Base-by-base conservation (phyloP, 1,284 basidiomycete genomes). In the Wallemia mellicola region DNA sequence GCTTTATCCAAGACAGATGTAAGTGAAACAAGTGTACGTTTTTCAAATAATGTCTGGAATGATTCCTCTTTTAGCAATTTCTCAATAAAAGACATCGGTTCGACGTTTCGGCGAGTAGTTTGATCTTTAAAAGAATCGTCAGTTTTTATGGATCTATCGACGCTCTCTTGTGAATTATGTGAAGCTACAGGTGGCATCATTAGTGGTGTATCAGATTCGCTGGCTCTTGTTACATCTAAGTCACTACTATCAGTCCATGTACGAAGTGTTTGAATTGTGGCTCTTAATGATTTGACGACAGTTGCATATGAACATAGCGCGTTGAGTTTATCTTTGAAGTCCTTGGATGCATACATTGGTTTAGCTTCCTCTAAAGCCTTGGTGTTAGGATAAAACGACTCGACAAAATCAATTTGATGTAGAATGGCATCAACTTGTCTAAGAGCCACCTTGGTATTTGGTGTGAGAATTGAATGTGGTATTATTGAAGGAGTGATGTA, bases 51-150 rank as follows among this genome's bases (percentile, higher is more conserved):
- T 59, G 83, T 77, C 69, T 94, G 84, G 65, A 96, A 80, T 19
- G 83, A 84, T 66, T 95, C 92, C 70, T 98, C 94, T 69, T 96
- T 96, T 62, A 96, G 77, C 48, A 98, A 75, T 33, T 88, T 80
- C 69, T 98, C 94, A 30, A 96, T 82, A 68, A 98, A 98, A 65
- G 79, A 84, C 62, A 76, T 82, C 61, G 75, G 71, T 69, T 2
- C 76, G 25, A 7, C 38, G 28, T 22, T 58, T 38, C 64, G 79
- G 77, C 19, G 75, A 30, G 54, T 62, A 27, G 27, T 56, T 61
- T 61, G 56, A n/a, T 60, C 60, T n/a, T 60, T n/a, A n/a, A 55
- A 57, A 28, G 61, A 19, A 24, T 58, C 59, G 57, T 59, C 32
- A 24, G 59, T 27, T 26, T 48, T 28, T 48, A 59, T 58, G 19